phyloP scores from a whole-genome alignment of 202 grass and related monocot genomes.

The Dendrocalamus latiflorus region DNA sequence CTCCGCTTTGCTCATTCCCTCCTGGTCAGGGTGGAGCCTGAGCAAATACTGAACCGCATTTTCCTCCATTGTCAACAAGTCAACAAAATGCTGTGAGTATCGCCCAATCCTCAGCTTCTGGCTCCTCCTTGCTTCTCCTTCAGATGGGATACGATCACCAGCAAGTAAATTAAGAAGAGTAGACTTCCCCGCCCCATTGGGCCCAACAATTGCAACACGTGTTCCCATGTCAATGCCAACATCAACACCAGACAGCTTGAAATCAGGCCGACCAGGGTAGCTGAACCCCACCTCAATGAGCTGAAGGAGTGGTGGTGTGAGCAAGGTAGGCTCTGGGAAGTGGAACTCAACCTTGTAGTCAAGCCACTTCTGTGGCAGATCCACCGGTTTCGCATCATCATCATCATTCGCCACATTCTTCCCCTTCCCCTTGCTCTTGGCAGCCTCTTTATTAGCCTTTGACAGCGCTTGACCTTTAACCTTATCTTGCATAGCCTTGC shows the following conservation, averaged over 20 bases:
- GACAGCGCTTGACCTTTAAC: constrained; percentile 25
- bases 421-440: constrained; percentile 45
- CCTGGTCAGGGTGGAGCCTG: constrained; percentile 19
- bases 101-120: constrained; percentile 41
- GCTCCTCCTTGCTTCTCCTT: constrained; percentile 41
- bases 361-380: constrained; percentile 31
- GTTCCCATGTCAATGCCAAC: constrained; percentile 43
- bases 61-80: constrained; percentile 29
- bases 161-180: constrained; percentile 44
- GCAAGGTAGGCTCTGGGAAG: constrained; percentile 43
- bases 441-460: constrained; percentile 10
- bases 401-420: constrained; percentile 26
- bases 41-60: constrained; percentile 44
- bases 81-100: constrained; percentile 50
- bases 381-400: constrained; percentile 26
- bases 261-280: constrained; percentile 14
- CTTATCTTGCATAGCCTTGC: constrained; percentile 50
- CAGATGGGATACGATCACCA: constrained; percentile 20
- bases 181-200: constrained; percentile 44
- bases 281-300: constrained; percentile 41
- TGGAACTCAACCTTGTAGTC: constrained; percentile 52
- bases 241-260: constrained; percentile 39
- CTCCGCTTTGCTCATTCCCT: constrained; percentile 40
- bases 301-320: too few relatives aligned
- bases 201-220: constrained; percentile 43